phyloP scores from a whole-genome alignment of 331 rosid genomes.

The Quercus lobata region DNA sequence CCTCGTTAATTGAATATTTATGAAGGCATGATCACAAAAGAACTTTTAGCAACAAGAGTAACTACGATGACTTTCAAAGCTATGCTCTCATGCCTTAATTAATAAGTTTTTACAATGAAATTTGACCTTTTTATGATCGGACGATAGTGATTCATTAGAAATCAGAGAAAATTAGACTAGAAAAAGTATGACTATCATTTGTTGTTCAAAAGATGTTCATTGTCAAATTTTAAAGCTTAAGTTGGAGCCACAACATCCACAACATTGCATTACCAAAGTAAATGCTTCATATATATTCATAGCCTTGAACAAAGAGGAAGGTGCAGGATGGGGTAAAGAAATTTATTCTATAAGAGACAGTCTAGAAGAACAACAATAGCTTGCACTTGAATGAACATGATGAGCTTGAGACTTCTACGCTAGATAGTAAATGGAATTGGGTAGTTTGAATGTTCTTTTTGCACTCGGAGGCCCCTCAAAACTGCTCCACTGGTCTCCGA shows the following conservation, averaged over 20 bases:
- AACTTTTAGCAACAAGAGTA: too few species aligned
- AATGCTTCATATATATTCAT: neutral
- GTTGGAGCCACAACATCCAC: neutral
- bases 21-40: too few species aligned
- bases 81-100: too few species aligned
- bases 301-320: neutral
- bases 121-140: too few species aligned
- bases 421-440: conserved; percentile 70
- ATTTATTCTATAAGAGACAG: neutral
- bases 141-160: too few species aligned
- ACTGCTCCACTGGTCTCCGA: conserved; percentile 80
- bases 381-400: neutral
- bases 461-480: conserved; percentile 55
- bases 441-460: conserved; percentile 68
- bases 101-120: too few species aligned
- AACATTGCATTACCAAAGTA: neutral
- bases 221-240: neutral
- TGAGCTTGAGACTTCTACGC: conserved; percentile 13
- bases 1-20: too few species aligned
- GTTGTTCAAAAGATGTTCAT: too few species aligned
- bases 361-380: neutral
- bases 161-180: too few species aligned
- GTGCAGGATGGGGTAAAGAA: neutral
- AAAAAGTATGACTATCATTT: too few species aligned
- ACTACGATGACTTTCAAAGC: too few species aligned